Conservation (phyloP, 495 filamentous ascomycete genomes). For the Podospora conica region DNA sequence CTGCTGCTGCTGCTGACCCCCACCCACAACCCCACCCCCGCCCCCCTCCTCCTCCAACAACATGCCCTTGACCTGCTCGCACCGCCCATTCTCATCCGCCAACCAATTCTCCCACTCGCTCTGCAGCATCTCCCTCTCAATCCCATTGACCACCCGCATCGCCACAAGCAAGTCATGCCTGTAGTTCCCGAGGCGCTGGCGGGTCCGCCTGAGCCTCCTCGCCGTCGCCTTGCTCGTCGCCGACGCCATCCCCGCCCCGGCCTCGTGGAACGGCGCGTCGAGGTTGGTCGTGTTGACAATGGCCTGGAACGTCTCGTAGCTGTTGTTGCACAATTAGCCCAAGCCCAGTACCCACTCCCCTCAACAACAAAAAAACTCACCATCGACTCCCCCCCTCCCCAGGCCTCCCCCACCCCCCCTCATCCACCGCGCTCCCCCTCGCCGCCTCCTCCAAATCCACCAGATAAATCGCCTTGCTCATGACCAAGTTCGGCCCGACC, state of each 20-base stretch:
- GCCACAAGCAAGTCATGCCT: conserved; percentile 91
- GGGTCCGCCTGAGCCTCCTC: conserved; percentile 63
- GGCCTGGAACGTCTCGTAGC: conserved; percentile 50
- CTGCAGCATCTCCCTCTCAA: conserved; percentile 76
- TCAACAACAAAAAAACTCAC: background rate
- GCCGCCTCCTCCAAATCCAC: conserved; percentile 70
- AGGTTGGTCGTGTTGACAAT: conserved; percentile 49
- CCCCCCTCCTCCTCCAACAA: conserved; percentile 31
- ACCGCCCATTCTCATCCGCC: conserved; percentile 60
- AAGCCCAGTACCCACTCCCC: background rate
- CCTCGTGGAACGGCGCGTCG: conserved; percentile 43
- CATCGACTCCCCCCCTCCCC: conserved; percentile 38
- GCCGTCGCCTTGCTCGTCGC: conserved; percentile 53
- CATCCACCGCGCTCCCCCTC: conserved; percentile 24
- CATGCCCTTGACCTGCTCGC: conserved; percentile 54
- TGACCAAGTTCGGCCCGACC: conserved; percentile 66
- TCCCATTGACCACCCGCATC: conserved; percentile 78
- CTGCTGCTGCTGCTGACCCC: conserved; percentile 1
- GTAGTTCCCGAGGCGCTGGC: conserved; percentile 74
- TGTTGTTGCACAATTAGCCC: conserved; percentile 20
- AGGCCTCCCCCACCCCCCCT: conserved; percentile 3
- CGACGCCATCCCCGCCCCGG: conserved; percentile 36
- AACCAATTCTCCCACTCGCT: conserved; percentile 93
- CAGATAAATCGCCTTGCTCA: conserved; percentile 81
- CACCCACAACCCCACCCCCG: conserved; percentile 22